Evolutionary conservation across 108 stramenopile species (phyloP), one percentile per base, ranked within the genome.

Genomic region (Mediolabrus comicus): DNA sequence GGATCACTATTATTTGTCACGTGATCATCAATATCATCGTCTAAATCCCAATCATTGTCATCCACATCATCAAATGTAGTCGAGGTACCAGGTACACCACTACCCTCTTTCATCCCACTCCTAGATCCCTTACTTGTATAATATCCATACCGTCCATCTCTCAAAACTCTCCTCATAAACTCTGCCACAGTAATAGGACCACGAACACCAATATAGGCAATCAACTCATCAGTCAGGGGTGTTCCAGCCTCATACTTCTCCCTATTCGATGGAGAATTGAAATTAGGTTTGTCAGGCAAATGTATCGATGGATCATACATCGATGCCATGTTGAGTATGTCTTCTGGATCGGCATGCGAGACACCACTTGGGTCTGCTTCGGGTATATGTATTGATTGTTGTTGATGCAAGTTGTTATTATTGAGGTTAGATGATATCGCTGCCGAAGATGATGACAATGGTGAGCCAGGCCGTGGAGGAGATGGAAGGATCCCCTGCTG

Each of bases 121-220:
- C 69, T 69, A 3, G 69, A 63, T 16, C 76, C 76, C 52, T 77
- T 77, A 13, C 63, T 65, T 25, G 89, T 91, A 64, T 93, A 93
- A 77, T 93, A 93, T 31, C 92, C 92, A 79, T 81, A 80, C 31
- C 63, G 34, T 13, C 85, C 87, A 84, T 93, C 87, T 16, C 87
- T 86, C 77, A 93, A 75, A 14, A 77, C 81, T 25, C 88, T 76
- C 14, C 86, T 80, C 88, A 93, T 89, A 49, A 78, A 90, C 41
- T 93, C 92, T 14, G 92, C 92, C 25, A 83, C 76, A 19, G 87
- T 89, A 26, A 93, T 87, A 43, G 91, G 88, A 7, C 88, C 89
- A 2, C 80, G 60, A 2, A 93, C 92, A 35, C 88, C 86, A 72
- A 93, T 89, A 36, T 84, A 82, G 36, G 76, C 72, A 63, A 86